These are phyloP conservation scores for Verbascum thapsus DNA, from an alignment of 257 asterid species.

Conservation along the genomic window DNA sequence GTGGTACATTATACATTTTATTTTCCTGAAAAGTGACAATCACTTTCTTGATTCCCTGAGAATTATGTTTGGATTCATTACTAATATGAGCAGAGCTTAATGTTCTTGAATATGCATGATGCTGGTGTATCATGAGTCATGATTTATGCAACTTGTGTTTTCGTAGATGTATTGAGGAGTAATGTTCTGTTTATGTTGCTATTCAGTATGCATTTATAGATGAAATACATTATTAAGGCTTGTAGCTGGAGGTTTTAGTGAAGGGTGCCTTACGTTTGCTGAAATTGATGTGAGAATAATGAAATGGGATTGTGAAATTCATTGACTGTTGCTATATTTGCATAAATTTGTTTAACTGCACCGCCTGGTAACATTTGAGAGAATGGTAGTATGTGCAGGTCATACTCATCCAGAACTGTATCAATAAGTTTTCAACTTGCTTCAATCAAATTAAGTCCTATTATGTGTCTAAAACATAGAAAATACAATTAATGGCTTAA, in stretches of 20 bases:
- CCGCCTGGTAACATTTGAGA: neutral
- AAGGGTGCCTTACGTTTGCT: neutral
- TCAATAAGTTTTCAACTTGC: too few relatives aligned
- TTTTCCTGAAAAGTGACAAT: too few relatives aligned
- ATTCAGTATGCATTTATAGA: too few relatives aligned
- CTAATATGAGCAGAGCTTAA: neutral
- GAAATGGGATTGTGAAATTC: neutral
- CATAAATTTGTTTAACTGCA: neutral
- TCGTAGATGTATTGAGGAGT: neutral
- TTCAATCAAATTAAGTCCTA: too few relatives aligned
- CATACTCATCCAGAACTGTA: too few relatives aligned
- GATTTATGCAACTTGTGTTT: constrained; percentile 4
- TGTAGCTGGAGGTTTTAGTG: neutral
- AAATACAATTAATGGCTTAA: too few relatives aligned
- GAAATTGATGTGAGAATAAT: constrained; percentile 1
- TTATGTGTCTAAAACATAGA: too few relatives aligned
- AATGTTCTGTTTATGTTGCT: constrained; percentile 4
- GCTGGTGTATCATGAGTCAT: constrained; percentile 3
- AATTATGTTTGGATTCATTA: neutral
- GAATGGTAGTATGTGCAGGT: too few relatives aligned
- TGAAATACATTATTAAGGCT: too few relatives aligned
- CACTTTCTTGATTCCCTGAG: too few relatives aligned
- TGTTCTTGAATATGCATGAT: constrained; percentile 25
- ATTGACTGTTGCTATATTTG: neutral
- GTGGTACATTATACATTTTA: too few relatives aligned